Evolutionary conservation across 352 stramenopile species (phyloP), one percentile per base, ranked within the genome.

Genomic region (Phytophthora fragariae): DNA sequence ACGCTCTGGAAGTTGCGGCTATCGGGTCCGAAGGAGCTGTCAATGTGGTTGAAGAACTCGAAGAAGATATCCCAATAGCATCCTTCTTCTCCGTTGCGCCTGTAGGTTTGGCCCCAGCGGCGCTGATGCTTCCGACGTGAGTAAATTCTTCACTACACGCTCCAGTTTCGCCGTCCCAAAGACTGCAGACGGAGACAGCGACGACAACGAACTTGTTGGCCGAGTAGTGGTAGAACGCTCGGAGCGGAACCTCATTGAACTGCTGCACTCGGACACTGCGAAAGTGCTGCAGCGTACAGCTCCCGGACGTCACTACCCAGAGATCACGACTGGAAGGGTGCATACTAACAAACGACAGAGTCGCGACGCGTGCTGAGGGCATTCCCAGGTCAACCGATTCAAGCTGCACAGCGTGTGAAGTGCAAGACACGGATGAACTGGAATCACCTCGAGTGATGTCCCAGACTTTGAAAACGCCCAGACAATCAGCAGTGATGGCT

Each of bases 381-480:
- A 86, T 80, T 10, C 76, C 77, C 5, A 85, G 76, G 33, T 92
- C 83, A 9, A 93, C 68, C 1, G 80, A 92, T 66, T 95, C 88
- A 7, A 95, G 71, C 15, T 91, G 69, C 3, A 92, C 68, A 3
- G 85, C 88, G 21, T 92, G 80, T 1, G 81, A 85, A 24, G 81
- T 85, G 19, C 69, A 68, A 0, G 63, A 52, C 5, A 57, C 65
- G 5, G 73, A 75, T 8, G 69, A 77, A 35, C 53, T 71, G 7
- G 73, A 65, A 47, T 79, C 81, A 2, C 65, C 65, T 54, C 88
- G 75, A 1, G 79, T 83, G 50, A 97, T 92, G 47, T 95, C 87
- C 91, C 91, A 97, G n/a, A 96, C 75, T 49, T 95, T 95, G 66
- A 96, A 88, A 1, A 95, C 77, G 0, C 90, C 91, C 19, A 79